phyloP scores from a whole-genome alignment of 495 filamentous ascomycete genomes.

The Neurospora sp. region DNA sequence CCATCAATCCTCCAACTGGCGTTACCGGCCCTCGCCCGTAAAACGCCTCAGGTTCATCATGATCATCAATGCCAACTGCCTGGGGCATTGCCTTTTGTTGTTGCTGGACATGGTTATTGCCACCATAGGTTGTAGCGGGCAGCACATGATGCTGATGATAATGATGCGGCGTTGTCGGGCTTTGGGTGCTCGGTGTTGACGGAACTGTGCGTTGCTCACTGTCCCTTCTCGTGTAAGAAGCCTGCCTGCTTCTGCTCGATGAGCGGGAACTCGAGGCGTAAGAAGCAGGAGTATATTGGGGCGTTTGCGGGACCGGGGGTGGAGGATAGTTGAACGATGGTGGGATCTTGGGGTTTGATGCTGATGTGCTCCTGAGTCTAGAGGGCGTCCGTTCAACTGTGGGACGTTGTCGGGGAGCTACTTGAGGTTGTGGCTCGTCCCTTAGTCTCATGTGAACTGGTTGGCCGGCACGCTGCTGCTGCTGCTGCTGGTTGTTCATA shows the following conservation, averaged over 20 bases:
- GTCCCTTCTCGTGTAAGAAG: background rate
- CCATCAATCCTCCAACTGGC: background rate
- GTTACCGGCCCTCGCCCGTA: background rate
- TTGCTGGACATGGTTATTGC: background rate
- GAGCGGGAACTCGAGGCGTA: background rate
- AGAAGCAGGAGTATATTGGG: background rate
- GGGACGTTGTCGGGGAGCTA: slow-evolving; percentile 39
- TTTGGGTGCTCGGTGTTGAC: background rate
- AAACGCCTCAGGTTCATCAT: background rate
- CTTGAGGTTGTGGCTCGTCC: slow-evolving; percentile 24
- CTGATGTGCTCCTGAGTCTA: slow-evolving; percentile 38
- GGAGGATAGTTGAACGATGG: background rate
- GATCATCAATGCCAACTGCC: background rate
- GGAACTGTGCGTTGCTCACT: background rate
- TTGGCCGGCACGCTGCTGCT: background rate
- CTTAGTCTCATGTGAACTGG: slow-evolving; percentile 9
- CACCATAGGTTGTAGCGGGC: background rate
- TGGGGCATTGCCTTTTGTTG: background rate
- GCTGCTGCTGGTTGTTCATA: background rate
- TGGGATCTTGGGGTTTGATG: slow-evolving; percentile 11
- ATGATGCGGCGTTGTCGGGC: background rate
- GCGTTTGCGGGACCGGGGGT: background rate
- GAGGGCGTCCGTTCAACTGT: slow-evolving; percentile 41
- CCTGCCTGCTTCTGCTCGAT: background rate
- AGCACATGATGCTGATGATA: background rate